Evolutionary conservation across 2,329 filamentous ascomycete genomes (phyloP), one percentile per base, ranked within the genome.

Genomic region (Trichothecium roseum): DNA sequence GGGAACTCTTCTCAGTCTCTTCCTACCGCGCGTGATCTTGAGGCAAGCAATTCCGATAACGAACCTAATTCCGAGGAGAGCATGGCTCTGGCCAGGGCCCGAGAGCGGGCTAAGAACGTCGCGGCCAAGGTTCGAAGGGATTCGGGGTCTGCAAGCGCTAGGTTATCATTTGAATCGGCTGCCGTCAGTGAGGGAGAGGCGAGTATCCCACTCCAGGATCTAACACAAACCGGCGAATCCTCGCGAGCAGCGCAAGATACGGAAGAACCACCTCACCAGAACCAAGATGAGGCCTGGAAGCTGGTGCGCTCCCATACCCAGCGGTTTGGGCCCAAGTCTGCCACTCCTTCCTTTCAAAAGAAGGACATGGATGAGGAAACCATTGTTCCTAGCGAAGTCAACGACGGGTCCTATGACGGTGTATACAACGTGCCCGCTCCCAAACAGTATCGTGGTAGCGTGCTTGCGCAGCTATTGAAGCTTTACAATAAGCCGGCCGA

Each of bases 381-480:
- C 17, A 16, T 28, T 24, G 20, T 24, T 14, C 34, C 57, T 3
- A 54, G 48, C 15, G 56, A 62, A 31, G 44, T 57, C 30, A 57
- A 62, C 36, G 57, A 59, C 13, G 60, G 57, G 9, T 52, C 55
- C 27, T 62, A 53, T 29, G 62, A 64, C 35, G 60, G 58, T 9
- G 50, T 65, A 4, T 58, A 64, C 28, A 53, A 55, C 18, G 55
- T 66, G 2, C 57, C 62, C 4, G 47, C 56, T 4, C 63, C 63
- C 0, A 42, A 54, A 24, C 51, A 64, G 18, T 65, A 64, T 33
- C 63, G 64, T 3, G 60, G 63, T 14, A 60, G 63, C 35, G 59
- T 68, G 1, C 50, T 68, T 5, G 62, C 63, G 5, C 62, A 67
- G 41, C 57, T 68, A 2, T 41, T 68, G 30, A 65, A 62, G 48